phyloP scores from a whole-genome alignment of 2,329 filamentous ascomycete genomes.

The Trichophyton rubrum region DNA sequence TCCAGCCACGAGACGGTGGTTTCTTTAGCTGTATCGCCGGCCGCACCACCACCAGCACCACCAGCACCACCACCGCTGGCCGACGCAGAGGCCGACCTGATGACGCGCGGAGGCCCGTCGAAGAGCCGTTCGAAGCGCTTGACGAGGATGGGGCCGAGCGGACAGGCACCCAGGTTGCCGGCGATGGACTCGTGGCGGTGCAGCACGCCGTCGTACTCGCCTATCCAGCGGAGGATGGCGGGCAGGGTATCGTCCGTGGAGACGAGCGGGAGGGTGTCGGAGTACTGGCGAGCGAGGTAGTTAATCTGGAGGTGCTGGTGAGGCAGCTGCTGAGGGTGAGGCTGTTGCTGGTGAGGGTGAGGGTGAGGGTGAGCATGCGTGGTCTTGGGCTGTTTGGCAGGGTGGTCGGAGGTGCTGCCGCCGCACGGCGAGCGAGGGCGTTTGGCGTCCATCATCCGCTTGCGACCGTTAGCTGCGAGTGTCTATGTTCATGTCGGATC shows the following conservation, averaged over 20 bases:
- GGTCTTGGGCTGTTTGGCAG: slow-evolving; percentile 43
- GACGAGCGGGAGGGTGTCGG: slow-evolving; percentile 50
- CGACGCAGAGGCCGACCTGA: slow-evolving; percentile 34
- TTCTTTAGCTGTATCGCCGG: slow-evolving; percentile 29
- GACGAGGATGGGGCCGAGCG: slow-evolving; percentile 68
- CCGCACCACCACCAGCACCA: no score
- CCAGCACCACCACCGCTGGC: no score
- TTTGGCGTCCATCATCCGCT: neutral
- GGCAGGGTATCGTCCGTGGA: slow-evolving; percentile 58
- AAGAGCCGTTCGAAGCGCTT: slow-evolving; percentile 80
- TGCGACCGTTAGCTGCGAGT: neutral
- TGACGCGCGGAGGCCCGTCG: slow-evolving; percentile 61
- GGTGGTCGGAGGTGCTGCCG: slow-evolving; percentile 24
- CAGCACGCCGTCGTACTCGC: slow-evolving; percentile 73
- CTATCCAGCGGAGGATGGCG: slow-evolving; percentile 58
- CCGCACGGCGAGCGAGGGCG: slow-evolving; percentile 32
- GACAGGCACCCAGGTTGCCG: slow-evolving; percentile 69
- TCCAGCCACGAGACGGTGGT: slow-evolving; percentile 68
- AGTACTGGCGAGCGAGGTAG: slow-evolving; percentile 52
- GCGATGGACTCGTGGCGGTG: slow-evolving; percentile 79
- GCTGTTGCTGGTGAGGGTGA: slow-evolving; percentile 39
- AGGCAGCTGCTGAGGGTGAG: slow-evolving; percentile 14
- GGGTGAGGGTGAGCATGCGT: slow-evolving; percentile 9
- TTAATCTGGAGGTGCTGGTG: slow-evolving; percentile 54
- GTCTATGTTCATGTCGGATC: slow-evolving; percentile 8